A percentile compares a stretch with the other conserved stretches of the same genome.
phyloP scores from a whole-genome alignment of 257 asterid species.

The Striga asiatica region DNA sequence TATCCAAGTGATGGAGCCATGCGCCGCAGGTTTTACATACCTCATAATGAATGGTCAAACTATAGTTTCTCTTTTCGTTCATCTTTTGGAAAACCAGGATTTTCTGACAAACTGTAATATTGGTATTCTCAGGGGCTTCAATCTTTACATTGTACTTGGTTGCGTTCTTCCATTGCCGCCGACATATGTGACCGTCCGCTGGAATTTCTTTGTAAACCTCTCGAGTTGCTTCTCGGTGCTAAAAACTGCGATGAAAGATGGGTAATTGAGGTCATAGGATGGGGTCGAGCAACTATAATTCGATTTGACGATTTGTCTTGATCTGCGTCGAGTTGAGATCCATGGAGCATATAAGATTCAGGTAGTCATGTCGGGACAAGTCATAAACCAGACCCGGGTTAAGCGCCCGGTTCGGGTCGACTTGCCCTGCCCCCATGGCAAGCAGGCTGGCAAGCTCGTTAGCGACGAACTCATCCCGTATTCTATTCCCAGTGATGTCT shows the following conservation, averaged over 20 bases:
- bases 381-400: constrained; percentile 51
- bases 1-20: constrained; percentile 38
- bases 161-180: constrained; percentile 21
- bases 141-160: constrained; percentile 25
- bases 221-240: no score
- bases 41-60: not conserved
- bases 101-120: constrained; percentile 21
- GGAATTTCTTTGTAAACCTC: constrained; percentile 17
- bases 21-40: not conserved
- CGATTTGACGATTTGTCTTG: constrained; percentile 21
- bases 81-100: constrained; percentile 24
- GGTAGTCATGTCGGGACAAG: constrained; percentile 29
- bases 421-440: constrained; percentile 43
- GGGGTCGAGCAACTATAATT: constrained; percentile 31
- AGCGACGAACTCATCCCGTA: constrained; percentile 18
- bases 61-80: constrained; percentile 30
- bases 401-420: constrained; percentile 40
- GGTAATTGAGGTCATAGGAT: constrained; percentile 38
- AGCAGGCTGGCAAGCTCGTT: constrained; percentile 26
- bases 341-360: constrained; percentile 36
- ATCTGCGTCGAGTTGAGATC: constrained; percentile 42
- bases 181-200: constrained; percentile 38
- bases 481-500: constrained; percentile 26
- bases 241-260: constrained; percentile 38
- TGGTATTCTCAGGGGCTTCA: constrained; percentile 21